These are phyloP conservation scores for Pythium sukuiense DNA, from an alignment of 352 stramenopile genomes.

Conservation along the genomic window DNA sequence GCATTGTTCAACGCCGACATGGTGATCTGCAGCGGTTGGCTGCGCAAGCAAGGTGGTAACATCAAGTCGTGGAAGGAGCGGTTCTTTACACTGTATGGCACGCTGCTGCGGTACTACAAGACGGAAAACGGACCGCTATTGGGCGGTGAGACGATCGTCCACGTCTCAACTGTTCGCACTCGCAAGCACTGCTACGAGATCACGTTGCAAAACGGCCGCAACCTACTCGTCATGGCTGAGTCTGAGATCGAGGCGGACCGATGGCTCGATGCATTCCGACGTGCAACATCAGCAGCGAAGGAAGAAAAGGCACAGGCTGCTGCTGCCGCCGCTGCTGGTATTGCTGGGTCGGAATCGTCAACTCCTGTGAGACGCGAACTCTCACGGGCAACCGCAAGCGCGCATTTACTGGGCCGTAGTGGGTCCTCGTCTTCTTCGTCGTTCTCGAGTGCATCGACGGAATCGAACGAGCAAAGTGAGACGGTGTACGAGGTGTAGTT, in stretches of 20 bases:
- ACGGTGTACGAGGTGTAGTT: neutral
- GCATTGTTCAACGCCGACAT: constrained; percentile 35
- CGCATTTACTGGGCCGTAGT: neutral
- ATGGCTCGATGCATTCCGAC: constrained; percentile 66
- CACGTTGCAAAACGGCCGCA: constrained; percentile 68
- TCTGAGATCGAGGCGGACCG: constrained; percentile 60
- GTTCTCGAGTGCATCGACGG: neutral
- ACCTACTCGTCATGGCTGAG: constrained; percentile 73
- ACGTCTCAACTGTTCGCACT: constrained; percentile 62
- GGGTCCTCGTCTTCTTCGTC: neutral
- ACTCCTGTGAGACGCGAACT: neutral
- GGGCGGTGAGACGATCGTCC: constrained; percentile 63
- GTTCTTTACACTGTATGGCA: constrained; percentile 78
- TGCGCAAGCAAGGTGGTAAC: constrained; percentile 79
- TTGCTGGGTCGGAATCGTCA: neutral
- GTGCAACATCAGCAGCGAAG: constrained; percentile 39
- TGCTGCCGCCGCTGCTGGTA: neutral
- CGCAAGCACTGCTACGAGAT: constrained; percentile 80
- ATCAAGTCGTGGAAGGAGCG: constrained; percentile 85
- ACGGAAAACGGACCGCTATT: constrained; percentile 74
- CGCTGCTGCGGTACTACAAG: constrained; percentile 83
- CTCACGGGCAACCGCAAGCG: neutral
- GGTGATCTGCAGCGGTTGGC: constrained; percentile 70
- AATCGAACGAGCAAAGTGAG: neutral
- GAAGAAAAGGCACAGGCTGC: constrained; percentile 20